Conservation (phyloP, 225 moss, liverwort and hornwort genomes). For the Marchantia polymorpha region DNA sequence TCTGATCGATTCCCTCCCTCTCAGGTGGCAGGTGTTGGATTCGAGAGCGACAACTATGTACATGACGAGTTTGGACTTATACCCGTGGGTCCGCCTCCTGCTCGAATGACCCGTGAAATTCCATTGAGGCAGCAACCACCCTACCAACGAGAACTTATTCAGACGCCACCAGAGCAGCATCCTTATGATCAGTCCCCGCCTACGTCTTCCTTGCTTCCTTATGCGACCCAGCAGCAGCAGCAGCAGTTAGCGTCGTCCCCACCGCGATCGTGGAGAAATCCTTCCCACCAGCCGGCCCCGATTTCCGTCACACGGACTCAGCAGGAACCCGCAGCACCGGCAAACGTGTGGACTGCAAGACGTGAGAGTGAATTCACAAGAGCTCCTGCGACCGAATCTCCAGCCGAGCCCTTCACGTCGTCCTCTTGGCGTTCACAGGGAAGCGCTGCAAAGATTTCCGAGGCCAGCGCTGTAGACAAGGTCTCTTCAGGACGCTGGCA, state of each 20-base stretch:
- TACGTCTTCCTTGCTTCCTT: conserved; percentile 42
- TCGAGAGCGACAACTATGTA: conserved; percentile 61
- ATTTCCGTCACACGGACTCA: conserved; percentile 34
- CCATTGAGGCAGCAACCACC: conserved; percentile 21
- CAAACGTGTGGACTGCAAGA: conserved; percentile 89
- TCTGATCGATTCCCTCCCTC: conserved; percentile 43
- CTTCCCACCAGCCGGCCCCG: conserved; percentile 49
- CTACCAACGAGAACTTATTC: conserved; percentile 49
- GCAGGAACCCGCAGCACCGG: conserved; percentile 48
- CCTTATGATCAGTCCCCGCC: conserved; percentile 30
- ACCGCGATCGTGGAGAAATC: conserved; percentile 82
- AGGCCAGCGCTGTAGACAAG: conserved; percentile 62
- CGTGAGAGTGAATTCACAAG: conserved; percentile 49
- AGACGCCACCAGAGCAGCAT: conserved; percentile 49
- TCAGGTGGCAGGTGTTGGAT: conserved; percentile 46
- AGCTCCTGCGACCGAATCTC: conserved; percentile 41
- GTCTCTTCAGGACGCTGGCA: conserved; percentile 75
- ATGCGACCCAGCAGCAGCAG: conserved; percentile 53
- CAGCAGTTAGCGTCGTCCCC: conserved; percentile 70
- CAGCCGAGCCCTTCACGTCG: conserved; percentile 42
- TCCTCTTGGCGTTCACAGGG: conserved; percentile 71
- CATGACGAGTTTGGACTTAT: conserved; percentile 59
- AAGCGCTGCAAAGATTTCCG: conserved; percentile 36
- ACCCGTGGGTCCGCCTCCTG: conserved; percentile 40
- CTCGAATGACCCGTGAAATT: conserved; percentile 27